Conservation (phyloP, 2,329 filamentous ascomycete genomes). For the Aureobasidium pullulans region DNA sequence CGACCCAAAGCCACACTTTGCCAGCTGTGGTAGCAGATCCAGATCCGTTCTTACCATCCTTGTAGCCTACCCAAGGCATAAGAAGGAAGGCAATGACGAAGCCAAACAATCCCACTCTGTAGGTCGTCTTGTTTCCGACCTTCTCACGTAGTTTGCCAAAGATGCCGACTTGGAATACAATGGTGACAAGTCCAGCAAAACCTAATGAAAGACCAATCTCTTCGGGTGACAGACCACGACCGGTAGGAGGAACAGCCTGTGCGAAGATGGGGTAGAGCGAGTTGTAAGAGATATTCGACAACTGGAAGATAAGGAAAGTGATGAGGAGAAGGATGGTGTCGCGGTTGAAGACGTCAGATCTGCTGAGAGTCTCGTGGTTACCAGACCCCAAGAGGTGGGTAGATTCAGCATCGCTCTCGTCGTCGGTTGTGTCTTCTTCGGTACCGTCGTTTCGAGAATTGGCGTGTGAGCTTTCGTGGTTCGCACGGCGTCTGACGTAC, state of each 20-base stretch:
- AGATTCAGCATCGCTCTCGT: constrained; percentile 26
- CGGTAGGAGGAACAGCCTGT: constrained; percentile 64
- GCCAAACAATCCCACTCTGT: constrained; percentile 68
- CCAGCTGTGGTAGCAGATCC: constrained; percentile 43
- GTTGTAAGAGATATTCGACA: constrained; percentile 92
- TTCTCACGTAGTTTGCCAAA: constrained; percentile 72
- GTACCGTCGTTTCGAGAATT: constrained; percentile 18
- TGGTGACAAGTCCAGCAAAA: constrained; percentile 76
- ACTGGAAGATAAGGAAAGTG: constrained; percentile 88
- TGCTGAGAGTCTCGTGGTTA: constrained; percentile 40
- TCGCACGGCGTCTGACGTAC: constrained; percentile 41
- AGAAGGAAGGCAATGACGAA: constrained; percentile 75
- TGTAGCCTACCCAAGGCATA: constrained; percentile 86
- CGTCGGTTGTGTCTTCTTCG: constrained; percentile 34
- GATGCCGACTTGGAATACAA: constrained; percentile 79
- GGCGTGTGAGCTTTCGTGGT: constrained; percentile 17
- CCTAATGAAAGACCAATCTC: constrained; percentile 82
- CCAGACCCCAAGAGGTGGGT: constrained; percentile 7
- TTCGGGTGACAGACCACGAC: constrained; percentile 65
- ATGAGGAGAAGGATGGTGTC: constrained; percentile 74
- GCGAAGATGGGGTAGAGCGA: constrained; percentile 92
- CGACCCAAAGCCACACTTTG: constrained; percentile 65
- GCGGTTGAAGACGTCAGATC: constrained; percentile 61
- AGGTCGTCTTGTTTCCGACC: constrained; percentile 79
- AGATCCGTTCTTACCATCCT: constrained; percentile 44